Conservation (phyloP, 306 rosid species). For the Casuarina glauca region DNA sequence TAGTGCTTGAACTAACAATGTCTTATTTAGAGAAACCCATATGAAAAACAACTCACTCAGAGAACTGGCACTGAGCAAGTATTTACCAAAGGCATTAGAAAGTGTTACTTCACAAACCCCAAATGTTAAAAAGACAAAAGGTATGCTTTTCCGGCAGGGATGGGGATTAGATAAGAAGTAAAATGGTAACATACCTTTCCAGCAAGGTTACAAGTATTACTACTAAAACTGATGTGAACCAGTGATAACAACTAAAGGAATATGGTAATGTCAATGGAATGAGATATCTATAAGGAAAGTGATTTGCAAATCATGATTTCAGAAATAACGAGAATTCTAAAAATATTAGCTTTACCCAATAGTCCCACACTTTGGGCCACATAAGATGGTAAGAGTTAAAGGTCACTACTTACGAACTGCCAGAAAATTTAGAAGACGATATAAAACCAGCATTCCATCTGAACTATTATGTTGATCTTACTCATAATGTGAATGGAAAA, state of each 20-base stretch:
- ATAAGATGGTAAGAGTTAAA: neutral
- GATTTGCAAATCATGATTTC: neutral
- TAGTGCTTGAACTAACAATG: neutral
- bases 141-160: too few relatives aligned
- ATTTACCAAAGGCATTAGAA: conserved; percentile 10
- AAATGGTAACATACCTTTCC: too few relatives aligned
- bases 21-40: neutral
- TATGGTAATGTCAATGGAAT: neutral
- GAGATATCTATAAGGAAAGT: neutral
- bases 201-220: too few relatives aligned
- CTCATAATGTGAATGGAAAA: too few relatives aligned
- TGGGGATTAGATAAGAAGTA: too few relatives aligned
- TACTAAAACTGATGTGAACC: neutral
- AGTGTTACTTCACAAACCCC: neutral
- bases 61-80: neutral
- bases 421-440: neutral
- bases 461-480: neutral
- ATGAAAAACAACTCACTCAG: neutral
- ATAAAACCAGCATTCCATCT: neutral
- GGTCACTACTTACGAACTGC: neutral
- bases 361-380: neutral
- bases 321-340: neutral
- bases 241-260: neutral
- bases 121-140: neutral
- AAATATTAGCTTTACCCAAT: neutral